These are phyloP conservation scores for Monosporozyma siamensis DNA, from an alignment of 805 yeast genomes.

Conservation along the genomic window DNA sequence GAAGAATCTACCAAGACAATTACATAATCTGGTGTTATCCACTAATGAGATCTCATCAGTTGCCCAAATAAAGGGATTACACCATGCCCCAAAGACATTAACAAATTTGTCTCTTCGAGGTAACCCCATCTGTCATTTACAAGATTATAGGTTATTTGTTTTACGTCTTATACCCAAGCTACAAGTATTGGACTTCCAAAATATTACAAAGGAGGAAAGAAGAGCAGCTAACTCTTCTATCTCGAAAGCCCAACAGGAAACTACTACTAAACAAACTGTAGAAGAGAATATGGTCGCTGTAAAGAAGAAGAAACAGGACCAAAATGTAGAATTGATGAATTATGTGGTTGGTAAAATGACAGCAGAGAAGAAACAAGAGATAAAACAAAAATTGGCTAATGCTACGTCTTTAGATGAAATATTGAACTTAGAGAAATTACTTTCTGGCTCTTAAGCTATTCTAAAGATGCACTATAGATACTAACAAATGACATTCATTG, in stretches of 20 bases:
- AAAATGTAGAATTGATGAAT: constrained; percentile 30
- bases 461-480: no score
- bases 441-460: constrained; percentile 30
- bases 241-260: no score
- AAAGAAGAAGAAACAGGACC: constrained; percentile 11
- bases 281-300: neutral
- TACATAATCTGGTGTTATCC: constrained; percentile 44
- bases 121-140: constrained; percentile 44
- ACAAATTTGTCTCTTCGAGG: constrained; percentile 43
- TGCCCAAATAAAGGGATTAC: constrained; percentile 36
- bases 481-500: no score
- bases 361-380: constrained; percentile 40
- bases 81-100: constrained; percentile 34
- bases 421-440: constrained; percentile 51
- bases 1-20: constrained; percentile 20
- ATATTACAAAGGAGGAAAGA: constrained; percentile 45
- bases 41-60: constrained; percentile 47
- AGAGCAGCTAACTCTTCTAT: neutral
- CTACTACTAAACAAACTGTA: no score
- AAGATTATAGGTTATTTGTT: constrained; percentile 50
- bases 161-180: constrained; percentile 58
- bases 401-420: constrained; percentile 73
- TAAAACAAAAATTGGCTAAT: constrained; percentile 44
- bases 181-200: constrained; percentile 56
- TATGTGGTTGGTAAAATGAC: constrained; percentile 39